phyloP scores from a whole-genome alignment of 2,329 filamentous ascomycete genomes.

The Xylaria hypoxylon region DNA sequence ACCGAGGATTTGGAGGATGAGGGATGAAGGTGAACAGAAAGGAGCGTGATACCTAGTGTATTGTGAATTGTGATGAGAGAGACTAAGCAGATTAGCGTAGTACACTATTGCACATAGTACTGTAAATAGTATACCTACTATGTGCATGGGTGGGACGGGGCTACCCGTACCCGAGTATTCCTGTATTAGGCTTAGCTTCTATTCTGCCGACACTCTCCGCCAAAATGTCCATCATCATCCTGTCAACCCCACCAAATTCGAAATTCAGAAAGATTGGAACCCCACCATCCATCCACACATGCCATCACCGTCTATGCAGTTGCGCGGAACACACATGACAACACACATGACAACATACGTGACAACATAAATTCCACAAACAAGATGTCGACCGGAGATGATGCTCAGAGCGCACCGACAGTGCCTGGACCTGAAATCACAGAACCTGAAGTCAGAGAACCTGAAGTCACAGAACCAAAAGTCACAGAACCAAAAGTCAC shows the following conservation, averaged over 20 bases:
- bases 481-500: slow-evolving; percentile 22
- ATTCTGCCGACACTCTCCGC: slow-evolving; percentile 44
- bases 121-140: no score
- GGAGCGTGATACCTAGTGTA: no score
- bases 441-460: slow-evolving; percentile 3
- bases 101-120: no score
- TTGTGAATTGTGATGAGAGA: no score
- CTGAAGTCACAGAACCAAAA: slow-evolving; percentile 27
- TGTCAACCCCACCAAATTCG: slow-evolving; percentile 40
- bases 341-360: neutral
- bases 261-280: slow-evolving; percentile 37
- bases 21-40: no score
- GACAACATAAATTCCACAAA: neutral
- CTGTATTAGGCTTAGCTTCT: neutral
- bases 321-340: neutral
- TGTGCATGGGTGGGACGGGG: no score
- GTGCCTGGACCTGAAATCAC: slow-evolving; percentile 23
- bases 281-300: slow-evolving; percentile 21
- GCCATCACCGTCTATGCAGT: neutral
- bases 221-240: slow-evolving; percentile 44
- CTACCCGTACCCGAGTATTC: neutral
- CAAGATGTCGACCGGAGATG: slow-evolving; percentile 32
- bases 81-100: no score
- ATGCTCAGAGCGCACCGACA: slow-evolving; percentile 34
- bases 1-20: no score